Evolutionary conservation across 1,284 basidiomycete genomes (phyloP), one percentile per base, ranked within the genome.

Genomic region (Ustilago shanxiensis): DNA sequence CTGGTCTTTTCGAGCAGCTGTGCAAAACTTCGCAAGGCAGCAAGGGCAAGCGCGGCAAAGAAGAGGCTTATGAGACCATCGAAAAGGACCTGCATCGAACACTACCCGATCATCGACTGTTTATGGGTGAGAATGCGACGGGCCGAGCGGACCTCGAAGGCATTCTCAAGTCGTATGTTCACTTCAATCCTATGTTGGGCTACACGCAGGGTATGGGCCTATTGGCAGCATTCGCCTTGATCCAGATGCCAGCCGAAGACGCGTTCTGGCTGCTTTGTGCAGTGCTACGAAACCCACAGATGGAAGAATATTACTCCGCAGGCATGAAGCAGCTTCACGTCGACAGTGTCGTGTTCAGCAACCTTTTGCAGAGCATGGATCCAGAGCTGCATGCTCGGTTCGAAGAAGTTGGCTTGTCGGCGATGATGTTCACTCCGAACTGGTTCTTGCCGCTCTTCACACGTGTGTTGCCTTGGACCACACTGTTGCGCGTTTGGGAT

Each of bases 211-310:
- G 92, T 10, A 88, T 97, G 66, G 90, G 91, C 3, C 87, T 91
- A 18, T 90, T 97, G 55, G 91, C 91, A 11, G 94, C 93, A 0
- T 91, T 93, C 62, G 87, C 96, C 28, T 87, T 97, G 0, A 88
- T 93, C 29, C 91, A 94, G 66, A 91, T 93, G 1, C 93, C 92
- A 0, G 93, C 95, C 70, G 94, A 97, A 86, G 93, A 96, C 73
- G 93, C 93, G 0, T 98, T 98, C 84, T 97, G 93, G 94, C 81
- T 88, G 13, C 80, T 89, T 11, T 83, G 84, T 8, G 94, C 93
- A 3, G 92, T 97, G 68, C 88, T 95, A 8, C 91, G 92, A 29
- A 89, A 92, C 3, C 79, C 80, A 22, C 81, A 83, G 63, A 77
- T 85, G 77, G 79, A 79, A 24, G 77, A 75, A 37, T 95, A 95